Percentiles rank a stretch among this genome's conserved stretches.
These are phyloP conservation scores for Globisporangium acanthophoron DNA, from an alignment of 352 stramenopile species.

Conservation along the genomic window DNA sequence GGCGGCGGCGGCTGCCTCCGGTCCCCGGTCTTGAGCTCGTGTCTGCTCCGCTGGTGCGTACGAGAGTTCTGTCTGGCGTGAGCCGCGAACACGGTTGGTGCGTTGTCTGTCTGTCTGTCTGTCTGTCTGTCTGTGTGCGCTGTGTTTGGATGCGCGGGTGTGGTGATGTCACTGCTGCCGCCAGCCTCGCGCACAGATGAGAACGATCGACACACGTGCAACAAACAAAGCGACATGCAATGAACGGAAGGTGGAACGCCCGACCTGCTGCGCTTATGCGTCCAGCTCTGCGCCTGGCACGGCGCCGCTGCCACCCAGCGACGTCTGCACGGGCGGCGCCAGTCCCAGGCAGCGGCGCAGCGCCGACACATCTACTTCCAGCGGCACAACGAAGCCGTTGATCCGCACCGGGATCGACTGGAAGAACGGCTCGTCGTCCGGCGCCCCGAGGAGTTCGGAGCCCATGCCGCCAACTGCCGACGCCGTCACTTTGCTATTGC, in stretches of 20 bases:
- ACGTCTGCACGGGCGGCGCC: neutral
- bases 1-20: slow-evolving; percentile 4
- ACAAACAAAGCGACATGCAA: too few species aligned
- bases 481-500: slow-evolving; percentile 2
- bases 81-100: neutral
- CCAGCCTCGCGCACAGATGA: too few species aligned
- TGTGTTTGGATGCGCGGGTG: too few species aligned
- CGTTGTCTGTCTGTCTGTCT: too few species aligned
- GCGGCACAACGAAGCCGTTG: slow-evolving; percentile 62
- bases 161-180: too few species aligned
- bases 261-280: neutral
- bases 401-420: slow-evolving; percentile 66
- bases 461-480: neutral
- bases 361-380: slow-evolving; percentile 62
- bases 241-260: too few species aligned
- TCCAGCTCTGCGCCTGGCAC: slow-evolving; percentile 12
- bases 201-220: too few species aligned
- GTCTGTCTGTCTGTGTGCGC: too few species aligned
- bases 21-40: slow-evolving; percentile 1
- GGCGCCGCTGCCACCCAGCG: slow-evolving; percentile 12
- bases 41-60: too few species aligned
- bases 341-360: slow-evolving; percentile 37
- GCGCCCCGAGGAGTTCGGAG: slow-evolving; percentile 21
- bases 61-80: neutral
- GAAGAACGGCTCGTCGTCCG: slow-evolving; percentile 39